Evolutionary conservation across 345 rosid species (phyloP).

Genomic region (Durio zibethinus): DNA sequence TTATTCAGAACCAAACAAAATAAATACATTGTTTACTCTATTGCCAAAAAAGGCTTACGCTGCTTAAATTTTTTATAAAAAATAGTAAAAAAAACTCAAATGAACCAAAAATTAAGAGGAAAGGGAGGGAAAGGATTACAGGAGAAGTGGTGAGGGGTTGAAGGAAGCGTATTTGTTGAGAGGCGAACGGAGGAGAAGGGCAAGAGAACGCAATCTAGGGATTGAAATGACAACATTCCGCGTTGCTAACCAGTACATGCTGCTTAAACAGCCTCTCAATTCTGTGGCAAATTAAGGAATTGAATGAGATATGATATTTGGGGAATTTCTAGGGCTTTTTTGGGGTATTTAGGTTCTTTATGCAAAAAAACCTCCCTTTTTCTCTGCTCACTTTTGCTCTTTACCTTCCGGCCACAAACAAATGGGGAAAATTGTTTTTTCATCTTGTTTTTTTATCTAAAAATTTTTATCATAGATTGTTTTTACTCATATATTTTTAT

Average conservation of each 20-base stretch:
- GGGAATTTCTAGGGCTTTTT: slow-evolving; percentile 10
- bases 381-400: neutral
- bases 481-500: too few relatives aligned
- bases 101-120: neutral
- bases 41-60: neutral
- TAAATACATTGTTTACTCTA: neutral
- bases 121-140: slow-evolving; percentile 33
- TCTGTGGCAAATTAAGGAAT: neutral
- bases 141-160: slow-evolving; percentile 32
- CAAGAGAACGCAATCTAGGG: slow-evolving; percentile 59
- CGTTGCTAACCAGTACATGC: slow-evolving; percentile 69
- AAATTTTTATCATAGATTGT: too few relatives aligned
- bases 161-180: slow-evolving; percentile 35
- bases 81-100: neutral
- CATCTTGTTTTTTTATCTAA: too few relatives aligned
- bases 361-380: neutral
- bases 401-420: slow-evolving; percentile 15
- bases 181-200: slow-evolving; percentile 48
- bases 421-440: too few relatives aligned
- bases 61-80: too few relatives aligned
- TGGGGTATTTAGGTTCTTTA: too few relatives aligned
- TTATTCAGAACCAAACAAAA: neutral
- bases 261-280: neutral
- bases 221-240: slow-evolving; percentile 60
- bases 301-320: neutral